These are phyloP conservation scores for Effrenium voratum DNA, from an alignment of 73 alveolate species.

Conservation along the genomic window DNA sequence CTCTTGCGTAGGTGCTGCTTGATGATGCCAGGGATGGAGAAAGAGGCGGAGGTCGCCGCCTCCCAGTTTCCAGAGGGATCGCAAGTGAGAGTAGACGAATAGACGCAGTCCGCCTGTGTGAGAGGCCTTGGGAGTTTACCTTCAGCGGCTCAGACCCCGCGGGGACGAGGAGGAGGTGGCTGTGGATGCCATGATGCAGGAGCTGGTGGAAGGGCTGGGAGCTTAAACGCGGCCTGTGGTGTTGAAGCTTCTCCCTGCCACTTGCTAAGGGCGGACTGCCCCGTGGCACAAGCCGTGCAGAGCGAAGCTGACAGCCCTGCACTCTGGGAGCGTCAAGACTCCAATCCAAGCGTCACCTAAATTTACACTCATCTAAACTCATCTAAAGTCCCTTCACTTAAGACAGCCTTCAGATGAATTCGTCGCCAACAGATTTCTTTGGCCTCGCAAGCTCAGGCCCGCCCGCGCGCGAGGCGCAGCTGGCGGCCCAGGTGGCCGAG, in stretches of 20 bases:
- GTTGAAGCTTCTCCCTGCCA: neutral
- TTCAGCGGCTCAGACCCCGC: constrained; percentile 16
- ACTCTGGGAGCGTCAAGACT: neutral
- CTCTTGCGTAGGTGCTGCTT: constrained; percentile 49
- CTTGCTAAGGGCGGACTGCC: constrained; percentile 1
- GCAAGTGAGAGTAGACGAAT: too few relatives aligned
- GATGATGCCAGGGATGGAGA: constrained; percentile 89
- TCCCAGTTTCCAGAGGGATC: neutral
- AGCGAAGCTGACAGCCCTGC: neutral
- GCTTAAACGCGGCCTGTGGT: neutral
- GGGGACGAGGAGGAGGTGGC: constrained; percentile 46
- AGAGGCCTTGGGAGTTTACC: constrained; percentile 41
- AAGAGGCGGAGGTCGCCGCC: constrained; percentile 33
- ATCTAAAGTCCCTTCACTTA: too few relatives aligned
- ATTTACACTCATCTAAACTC: too few relatives aligned
- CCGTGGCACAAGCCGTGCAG: too few relatives aligned
- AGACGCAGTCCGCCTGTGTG: neutral
- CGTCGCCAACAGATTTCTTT: too few relatives aligned
- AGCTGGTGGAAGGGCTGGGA: constrained; percentile 66
- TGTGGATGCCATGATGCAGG: constrained; percentile 83
- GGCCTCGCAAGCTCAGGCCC: too few relatives aligned
- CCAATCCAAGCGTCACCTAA: neutral
- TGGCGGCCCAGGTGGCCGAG: constrained; percentile 34
- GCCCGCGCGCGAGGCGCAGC: constrained; percentile 33
- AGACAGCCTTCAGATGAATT: too few relatives aligned